Base-by-base conservation (phyloP, 768 basidiomycete species). In the Tylopilus balloui region DNA sequence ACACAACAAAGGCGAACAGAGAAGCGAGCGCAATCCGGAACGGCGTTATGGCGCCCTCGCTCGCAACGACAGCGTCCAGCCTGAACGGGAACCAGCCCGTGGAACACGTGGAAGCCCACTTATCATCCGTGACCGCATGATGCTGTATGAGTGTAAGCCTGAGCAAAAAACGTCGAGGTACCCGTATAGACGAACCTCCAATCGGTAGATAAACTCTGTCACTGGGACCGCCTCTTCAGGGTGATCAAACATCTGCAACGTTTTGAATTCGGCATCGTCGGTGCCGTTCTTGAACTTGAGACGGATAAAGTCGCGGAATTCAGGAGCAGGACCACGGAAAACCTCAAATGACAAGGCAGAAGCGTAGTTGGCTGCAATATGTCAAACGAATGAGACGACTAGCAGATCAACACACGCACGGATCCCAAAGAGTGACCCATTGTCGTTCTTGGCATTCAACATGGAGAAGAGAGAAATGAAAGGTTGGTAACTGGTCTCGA, bases 271-370 rank as follows among this genome's bases (percentile, higher is more conserved):
- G 40, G 68, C 70, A 35, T 72, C 57, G 14, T 59, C 40, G 17
- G 88, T 88, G 27, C 88, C 86, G 63, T 90, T 90, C 77, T 80
- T 84, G 78, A 88, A 88, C 67, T 78, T 83, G 78, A 89, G 75
- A 52, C 87, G 83, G 55, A 91, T 73, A 73, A 88, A 88, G 70
- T 88, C 85, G 40, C 86, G 81, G 59, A 78, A 71, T 52, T 88
- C 86, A 12, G 85, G 85, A n/a, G 82, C 80, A 45, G 79, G 77
- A 17, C 84, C 83, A 36, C 83, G 81, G 61, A 85, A 79, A 54
- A 90, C 74, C 70, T 90, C 88, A 44, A 90, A 81, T 32, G 78
- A 80, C 50, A 88, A 65, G 23, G 86, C 85, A 27, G 86, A 82
- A 1, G 82, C 79, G 58, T 74, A 88, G 64, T 89, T 74, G 54